Percentiles rank a stretch among this genome's conserved stretches.
phyloP scores from a whole-genome alignment of 2,329 filamentous ascomycete genomes.

The Ceratocystis smalleyi region DNA sequence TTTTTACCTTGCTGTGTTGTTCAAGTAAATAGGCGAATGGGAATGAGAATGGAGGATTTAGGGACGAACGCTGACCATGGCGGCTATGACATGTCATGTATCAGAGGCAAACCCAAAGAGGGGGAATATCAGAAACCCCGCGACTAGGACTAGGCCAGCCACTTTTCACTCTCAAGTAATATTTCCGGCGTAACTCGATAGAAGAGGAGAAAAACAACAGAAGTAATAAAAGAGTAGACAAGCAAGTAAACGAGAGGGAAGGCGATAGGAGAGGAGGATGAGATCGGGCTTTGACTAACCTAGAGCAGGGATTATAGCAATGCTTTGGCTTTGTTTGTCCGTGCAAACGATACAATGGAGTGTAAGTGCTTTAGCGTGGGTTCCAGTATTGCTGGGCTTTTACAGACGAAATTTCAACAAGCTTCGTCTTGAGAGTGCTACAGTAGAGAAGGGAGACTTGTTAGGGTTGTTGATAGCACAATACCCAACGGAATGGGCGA shows the following conservation, averaged over 20 bases:
- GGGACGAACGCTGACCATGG: background rate
- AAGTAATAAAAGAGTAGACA: background rate
- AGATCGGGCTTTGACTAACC: background rate
- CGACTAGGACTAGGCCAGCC: background rate
- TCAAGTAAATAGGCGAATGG: background rate
- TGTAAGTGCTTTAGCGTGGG: background rate
- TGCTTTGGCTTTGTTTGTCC: background rate
- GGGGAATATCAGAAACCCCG: background rate
- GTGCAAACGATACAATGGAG: background rate
- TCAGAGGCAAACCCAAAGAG: background rate
- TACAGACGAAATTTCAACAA: background rate
- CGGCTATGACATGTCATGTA: background rate
- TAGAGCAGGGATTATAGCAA: background rate
- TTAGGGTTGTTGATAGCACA: background rate
- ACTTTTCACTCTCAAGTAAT: background rate
- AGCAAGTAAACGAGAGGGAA: background rate
- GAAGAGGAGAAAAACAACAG: background rate
- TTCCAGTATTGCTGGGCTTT: background rate
- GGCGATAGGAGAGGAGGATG: background rate
- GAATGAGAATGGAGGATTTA: background rate
- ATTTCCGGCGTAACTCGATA: background rate
- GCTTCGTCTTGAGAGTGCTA: background rate
- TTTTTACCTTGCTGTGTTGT: too few species aligned
- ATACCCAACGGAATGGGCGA: too few species aligned
- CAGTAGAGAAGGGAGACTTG: background rate